Conservation (phyloP, 2,329 filamentous ascomycete genomes). For the Biscogniauxia mediterranea region DNA sequence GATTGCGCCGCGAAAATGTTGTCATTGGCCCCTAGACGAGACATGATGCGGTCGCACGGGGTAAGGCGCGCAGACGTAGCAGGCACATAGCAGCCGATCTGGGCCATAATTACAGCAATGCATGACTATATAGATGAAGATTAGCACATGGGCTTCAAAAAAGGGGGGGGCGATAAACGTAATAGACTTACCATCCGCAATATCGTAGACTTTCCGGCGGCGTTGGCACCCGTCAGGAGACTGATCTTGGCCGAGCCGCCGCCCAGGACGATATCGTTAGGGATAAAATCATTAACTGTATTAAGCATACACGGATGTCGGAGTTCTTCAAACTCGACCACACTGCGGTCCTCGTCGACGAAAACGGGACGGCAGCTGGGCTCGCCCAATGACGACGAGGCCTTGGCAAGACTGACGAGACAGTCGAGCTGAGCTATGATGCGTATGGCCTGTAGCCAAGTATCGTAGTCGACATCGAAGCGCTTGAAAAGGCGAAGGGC, state of each 20-base stretch:
- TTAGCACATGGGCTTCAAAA: constrained; percentile 22
- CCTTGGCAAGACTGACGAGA: constrained; percentile 86
- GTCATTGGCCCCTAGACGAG: constrained; percentile 92
- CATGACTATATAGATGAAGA: constrained; percentile 62
- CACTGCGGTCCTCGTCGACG: constrained; percentile 77
- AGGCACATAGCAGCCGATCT: constrained; percentile 91
- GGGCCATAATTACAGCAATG: constrained; percentile 94
- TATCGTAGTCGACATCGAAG: constrained; percentile 82
- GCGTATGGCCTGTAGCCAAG: constrained; percentile 86
- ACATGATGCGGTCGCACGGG: constrained; percentile 97
- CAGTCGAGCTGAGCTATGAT: constrained; percentile 93
- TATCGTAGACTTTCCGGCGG: constrained; percentile 94
- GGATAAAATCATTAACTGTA: constrained; percentile 90
- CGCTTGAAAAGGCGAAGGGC: constrained; percentile 78
- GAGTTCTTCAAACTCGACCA: constrained; percentile 88
- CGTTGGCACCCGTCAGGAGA: constrained; percentile 91
- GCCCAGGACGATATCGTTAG: constrained; percentile 87
- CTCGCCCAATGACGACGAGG: constrained; percentile 77
- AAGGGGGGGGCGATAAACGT: background rate
- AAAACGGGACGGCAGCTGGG: constrained; percentile 90
- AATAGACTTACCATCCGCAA: constrained; percentile 76
- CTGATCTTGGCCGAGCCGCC: constrained; percentile 81
- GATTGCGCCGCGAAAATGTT: constrained; percentile 98
- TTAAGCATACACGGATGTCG: constrained; percentile 93
- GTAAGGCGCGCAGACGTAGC: constrained; percentile 80